Base-by-base conservation (phyloP, 2,329 filamentous ascomycete species). In the Sporothrix luriei region DNA sequence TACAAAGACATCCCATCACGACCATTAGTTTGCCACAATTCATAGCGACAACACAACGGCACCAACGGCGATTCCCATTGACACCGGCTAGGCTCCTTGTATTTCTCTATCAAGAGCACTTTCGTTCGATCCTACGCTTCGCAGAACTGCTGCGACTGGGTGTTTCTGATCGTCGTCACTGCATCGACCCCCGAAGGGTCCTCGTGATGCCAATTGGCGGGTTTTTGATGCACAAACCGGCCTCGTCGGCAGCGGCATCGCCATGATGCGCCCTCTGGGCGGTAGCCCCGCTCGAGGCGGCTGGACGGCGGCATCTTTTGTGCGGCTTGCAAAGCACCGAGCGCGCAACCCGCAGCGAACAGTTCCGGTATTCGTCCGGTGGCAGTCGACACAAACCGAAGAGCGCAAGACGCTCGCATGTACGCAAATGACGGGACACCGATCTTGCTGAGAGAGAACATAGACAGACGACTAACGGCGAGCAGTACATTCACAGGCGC, bases 401-500 rank as follows among this genome's bases (percentile, higher is more conserved):
- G 73, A 75, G 49, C 64, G 72, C 19, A 72, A 71, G 26, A 81
- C 75, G 29, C 78, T 85, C 71, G 79, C 82, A 48, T 73, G 83
- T 85, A 75, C 77, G 82, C 76, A 16, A 19, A 59, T 14, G 57
- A 71, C 10, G 21, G 46, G 54, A 3, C 3, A 54, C 19, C n/a
- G 29, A 21, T 4, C 4, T 29, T 19, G 13, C 1, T 16, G 11
- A 11, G 5, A 19, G 26, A n/a, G 14, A 13, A 14, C 0, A 24
- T 11, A 14, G 29, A 40, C 13, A 19, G 43, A 6, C 10, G 7
- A 3, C 68, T 66, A 52, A 66, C 33, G 4, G 2, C 6, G 33
- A 43, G 14, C 72, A 84, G 82, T 86, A 40, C 76, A 80, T 0
- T 85, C 86, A 7, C 80, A 85, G 69, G 84, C 92, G 64, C 89